phyloP scores from a whole-genome alignment of 1,284 basidiomycete genomes.

The Neolentinus lepideus region DNA sequence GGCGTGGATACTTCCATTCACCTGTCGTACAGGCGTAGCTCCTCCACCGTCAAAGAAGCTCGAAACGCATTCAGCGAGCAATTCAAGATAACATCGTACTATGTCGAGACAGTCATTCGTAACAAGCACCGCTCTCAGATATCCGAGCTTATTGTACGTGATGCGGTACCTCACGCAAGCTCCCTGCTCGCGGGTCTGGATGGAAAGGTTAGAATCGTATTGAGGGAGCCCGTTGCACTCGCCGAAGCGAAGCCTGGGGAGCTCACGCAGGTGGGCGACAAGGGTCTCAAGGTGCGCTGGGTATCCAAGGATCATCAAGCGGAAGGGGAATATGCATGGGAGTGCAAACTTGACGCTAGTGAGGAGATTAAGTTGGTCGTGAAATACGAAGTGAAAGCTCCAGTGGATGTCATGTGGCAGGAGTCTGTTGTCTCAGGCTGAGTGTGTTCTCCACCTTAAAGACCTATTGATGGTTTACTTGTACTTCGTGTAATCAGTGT shows the following conservation, averaged over 20 bases:
- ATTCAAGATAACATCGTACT: slow-evolving; percentile 35
- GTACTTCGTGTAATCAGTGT: too few relatives aligned
- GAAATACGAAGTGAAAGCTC: slow-evolving; percentile 43
- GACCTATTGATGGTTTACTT: too few relatives aligned
- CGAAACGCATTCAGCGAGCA: slow-evolving; percentile 37
- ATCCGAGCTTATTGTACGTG: slow-evolving; percentile 36
- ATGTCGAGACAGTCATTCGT: slow-evolving; percentile 33
- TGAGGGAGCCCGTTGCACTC: slow-evolving; percentile 39
- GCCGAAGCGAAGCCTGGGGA: slow-evolving; percentile 36
- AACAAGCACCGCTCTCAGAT: slow-evolving; percentile 42
- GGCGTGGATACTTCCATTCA: slow-evolving; percentile 42
- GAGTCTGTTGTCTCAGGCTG: slow-evolving; percentile 1
- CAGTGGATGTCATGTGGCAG: slow-evolving; percentile 27
- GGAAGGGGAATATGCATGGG: slow-evolving; percentile 23
- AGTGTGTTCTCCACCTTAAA: too few relatives aligned
- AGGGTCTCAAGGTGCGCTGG: slow-evolving; percentile 18
- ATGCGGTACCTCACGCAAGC: slow-evolving; percentile 30
- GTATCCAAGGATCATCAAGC: slow-evolving; percentile 12
- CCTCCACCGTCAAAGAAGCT: slow-evolving; percentile 24
- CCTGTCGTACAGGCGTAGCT: slow-evolving; percentile 37
- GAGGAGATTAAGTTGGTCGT: slow-evolving; percentile 32
- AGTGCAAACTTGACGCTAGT: slow-evolving; percentile 16
- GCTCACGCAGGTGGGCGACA: slow-evolving; percentile 21
- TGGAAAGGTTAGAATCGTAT: slow-evolving; percentile 33
- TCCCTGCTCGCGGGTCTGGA: slow-evolving; percentile 22